These are phyloP conservation scores for Arabis hirsuta DNA, from an alignment of 345 rosid genomes.

Conservation along the genomic window DNA sequence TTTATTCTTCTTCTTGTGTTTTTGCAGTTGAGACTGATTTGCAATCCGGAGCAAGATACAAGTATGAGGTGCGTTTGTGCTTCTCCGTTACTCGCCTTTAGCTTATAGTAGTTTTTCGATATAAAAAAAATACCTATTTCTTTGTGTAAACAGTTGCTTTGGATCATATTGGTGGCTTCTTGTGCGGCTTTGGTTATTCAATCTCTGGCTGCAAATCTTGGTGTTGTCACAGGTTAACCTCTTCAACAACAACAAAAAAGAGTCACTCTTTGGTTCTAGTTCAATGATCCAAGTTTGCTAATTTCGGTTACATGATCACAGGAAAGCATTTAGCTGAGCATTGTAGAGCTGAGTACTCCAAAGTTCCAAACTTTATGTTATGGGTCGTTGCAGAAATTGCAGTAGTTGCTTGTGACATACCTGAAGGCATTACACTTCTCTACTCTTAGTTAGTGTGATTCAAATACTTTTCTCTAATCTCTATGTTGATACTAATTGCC, in stretches of 20 bases:
- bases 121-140: neutral
- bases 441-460: constrained; percentile 17
- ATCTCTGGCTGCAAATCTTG: constrained; percentile 92
- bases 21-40: constrained; percentile 93
- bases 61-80: constrained; percentile 63
- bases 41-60: constrained; percentile 87
- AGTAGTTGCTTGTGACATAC: constrained; percentile 95
- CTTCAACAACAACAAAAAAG: neutral
- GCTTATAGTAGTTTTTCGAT: neutral
- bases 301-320: constrained; percentile 26
- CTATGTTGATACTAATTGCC: constrained; percentile 5
- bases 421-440: constrained; percentile 63
- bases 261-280: neutral
- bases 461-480: neutral
- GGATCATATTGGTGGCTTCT: constrained; percentile 94
- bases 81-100: neutral
- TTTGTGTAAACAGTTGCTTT: constrained; percentile 64
- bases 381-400: constrained; percentile 94
- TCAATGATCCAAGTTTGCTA: neutral
- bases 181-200: constrained; percentile 92
- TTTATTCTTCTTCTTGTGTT: constrained; percentile 26
- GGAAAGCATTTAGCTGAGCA: constrained; percentile 97
- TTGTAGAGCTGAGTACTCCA: constrained; percentile 81
- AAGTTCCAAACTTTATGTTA: constrained; percentile 70
- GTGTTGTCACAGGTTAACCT: constrained; percentile 85